phyloP scores from a whole-genome alignment of 352 stramenopile genomes.

The Globisporangium solare region DNA sequence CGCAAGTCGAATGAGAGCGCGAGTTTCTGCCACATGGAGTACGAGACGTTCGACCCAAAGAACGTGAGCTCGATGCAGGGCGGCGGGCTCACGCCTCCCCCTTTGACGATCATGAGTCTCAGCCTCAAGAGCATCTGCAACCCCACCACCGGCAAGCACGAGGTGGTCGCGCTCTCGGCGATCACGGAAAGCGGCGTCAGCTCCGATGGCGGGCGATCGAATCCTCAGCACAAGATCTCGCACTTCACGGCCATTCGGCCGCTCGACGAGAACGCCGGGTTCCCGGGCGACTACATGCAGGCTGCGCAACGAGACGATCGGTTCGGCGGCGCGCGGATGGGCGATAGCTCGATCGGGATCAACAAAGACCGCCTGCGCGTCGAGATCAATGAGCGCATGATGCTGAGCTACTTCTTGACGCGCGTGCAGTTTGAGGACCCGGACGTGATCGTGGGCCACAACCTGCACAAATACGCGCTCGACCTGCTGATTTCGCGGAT shows the following conservation, averaged over 20 bases:
- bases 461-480: conserved; percentile 97
- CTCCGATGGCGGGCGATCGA: conserved; percentile 43
- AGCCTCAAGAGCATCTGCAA: conserved; percentile 98
- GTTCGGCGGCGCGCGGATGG: conserved; percentile 38
- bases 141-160: conserved; percentile 93
- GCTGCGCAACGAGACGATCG: conserved; percentile 53
- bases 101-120: conserved; percentile 95
- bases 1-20: conserved; percentile 53
- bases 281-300: conserved; percentile 53
- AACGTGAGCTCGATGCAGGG: conserved; percentile 79
- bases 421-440: conserved; percentile 96
- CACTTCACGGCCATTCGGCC: conserved; percentile 84
- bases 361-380: conserved; percentile 56
- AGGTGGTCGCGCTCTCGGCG: conserved; percentile 89
- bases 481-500: conserved; percentile 96
- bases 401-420: conserved; percentile 85
- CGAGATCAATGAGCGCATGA: conserved; percentile 79
- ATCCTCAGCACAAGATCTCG: conserved; percentile 34
- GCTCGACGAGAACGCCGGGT: conserved; percentile 53
- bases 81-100: conserved; percentile 66
- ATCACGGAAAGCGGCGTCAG: conserved; percentile 77
- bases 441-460: conserved; percentile 98
- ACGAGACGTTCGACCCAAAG: conserved; percentile 90
- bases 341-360: conserved; percentile 28
- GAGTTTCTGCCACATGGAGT: conserved; percentile 95